These are phyloP conservation scores for Persicaria tinctoria DNA, from an alignment of 148 eudicot species.

Conservation along the genomic window DNA sequence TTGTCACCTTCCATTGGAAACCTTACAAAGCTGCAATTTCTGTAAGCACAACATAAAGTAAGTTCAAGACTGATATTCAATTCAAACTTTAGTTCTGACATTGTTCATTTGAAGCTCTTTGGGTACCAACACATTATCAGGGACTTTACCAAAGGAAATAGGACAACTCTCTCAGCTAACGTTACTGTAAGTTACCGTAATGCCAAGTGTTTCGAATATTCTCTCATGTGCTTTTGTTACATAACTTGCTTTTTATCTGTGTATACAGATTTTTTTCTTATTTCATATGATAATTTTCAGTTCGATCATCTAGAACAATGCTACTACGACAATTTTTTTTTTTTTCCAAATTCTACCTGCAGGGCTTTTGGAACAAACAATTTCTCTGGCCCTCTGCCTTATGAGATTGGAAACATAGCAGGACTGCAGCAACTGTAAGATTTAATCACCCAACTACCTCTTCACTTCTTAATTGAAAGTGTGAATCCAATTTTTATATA, in stretches of 20 bases:
- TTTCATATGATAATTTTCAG: background rate
- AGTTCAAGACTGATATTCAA: background rate
- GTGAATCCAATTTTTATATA: background rate
- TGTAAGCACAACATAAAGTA: slow-evolving; percentile 27
- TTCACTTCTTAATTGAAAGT: background rate
- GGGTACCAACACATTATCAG: slow-evolving; percentile 59
- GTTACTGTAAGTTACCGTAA: slow-evolving; percentile 38
- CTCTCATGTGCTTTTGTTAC: background rate
- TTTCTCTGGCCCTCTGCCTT: slow-evolving; percentile 70
- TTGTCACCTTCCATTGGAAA: slow-evolving; percentile 61
- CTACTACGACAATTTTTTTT: background rate
- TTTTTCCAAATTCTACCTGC: slow-evolving; percentile 13
- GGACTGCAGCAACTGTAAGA: slow-evolving; percentile 56
- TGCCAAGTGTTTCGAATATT: background rate
- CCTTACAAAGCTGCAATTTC: slow-evolving; percentile 50
- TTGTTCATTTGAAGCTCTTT: slow-evolving; percentile 30
- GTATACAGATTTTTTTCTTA: background rate
- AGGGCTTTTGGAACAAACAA: slow-evolving; percentile 59
- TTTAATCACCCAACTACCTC: background rate
- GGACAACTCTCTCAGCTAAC: slow-evolving; percentile 48
- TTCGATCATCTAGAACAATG: background rate
- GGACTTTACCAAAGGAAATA: slow-evolving; percentile 60
- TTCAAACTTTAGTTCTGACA: background rate
- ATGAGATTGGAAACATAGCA: slow-evolving; percentile 56
- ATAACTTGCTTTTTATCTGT: background rate